Evolutionary conservation across 2,329 filamentous ascomycete species (phyloP).

Genomic region (Xylogone sp.): DNA sequence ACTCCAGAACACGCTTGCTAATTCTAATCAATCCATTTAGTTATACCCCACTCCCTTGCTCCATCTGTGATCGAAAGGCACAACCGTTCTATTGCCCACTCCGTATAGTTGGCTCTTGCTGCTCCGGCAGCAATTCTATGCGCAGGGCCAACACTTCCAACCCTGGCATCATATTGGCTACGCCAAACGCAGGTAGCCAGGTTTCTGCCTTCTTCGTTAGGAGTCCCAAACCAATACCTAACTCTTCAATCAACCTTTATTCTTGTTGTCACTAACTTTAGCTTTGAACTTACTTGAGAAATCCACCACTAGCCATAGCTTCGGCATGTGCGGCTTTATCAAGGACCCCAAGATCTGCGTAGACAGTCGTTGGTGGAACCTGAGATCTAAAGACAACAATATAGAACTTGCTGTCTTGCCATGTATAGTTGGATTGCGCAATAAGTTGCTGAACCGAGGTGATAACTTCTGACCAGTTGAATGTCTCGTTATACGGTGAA

Average conservation of each 20-base stretch:
- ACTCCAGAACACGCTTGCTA: neutral
- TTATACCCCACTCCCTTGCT: slow-evolving; percentile 59
- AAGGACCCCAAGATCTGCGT: slow-evolving; percentile 63
- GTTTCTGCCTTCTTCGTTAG: slow-evolving; percentile 68
- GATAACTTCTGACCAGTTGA: slow-evolving; percentile 72
- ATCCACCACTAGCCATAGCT: slow-evolving; percentile 72
- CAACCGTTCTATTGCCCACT: slow-evolving; percentile 68
- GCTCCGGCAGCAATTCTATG: slow-evolving; percentile 63
- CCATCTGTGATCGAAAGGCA: slow-evolving; percentile 66
- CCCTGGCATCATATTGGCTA: slow-evolving; percentile 53
- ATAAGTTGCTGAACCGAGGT: slow-evolving; percentile 51
- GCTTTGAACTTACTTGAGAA: slow-evolving; percentile 62
- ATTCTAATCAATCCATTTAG: slow-evolving; percentile 47
- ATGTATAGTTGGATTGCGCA: slow-evolving; percentile 42
- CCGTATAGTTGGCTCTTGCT: slow-evolving; percentile 59
- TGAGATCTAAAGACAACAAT: slow-evolving; percentile 79
- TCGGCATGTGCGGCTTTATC: slow-evolving; percentile 79
- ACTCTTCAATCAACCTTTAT: slow-evolving; percentile 5
- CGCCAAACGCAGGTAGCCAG: slow-evolving; percentile 76
- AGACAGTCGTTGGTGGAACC: slow-evolving; percentile 64
- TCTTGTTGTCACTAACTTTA: neutral
- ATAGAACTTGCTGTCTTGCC: slow-evolving; percentile 68
- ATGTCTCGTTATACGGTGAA: slow-evolving; percentile 65
- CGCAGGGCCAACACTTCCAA: slow-evolving; percentile 56
- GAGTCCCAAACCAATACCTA: slow-evolving; percentile 83